Base-by-base conservation (phyloP, 2,329 filamentous ascomycete genomes). In the Westerdykella ornata region DNA sequence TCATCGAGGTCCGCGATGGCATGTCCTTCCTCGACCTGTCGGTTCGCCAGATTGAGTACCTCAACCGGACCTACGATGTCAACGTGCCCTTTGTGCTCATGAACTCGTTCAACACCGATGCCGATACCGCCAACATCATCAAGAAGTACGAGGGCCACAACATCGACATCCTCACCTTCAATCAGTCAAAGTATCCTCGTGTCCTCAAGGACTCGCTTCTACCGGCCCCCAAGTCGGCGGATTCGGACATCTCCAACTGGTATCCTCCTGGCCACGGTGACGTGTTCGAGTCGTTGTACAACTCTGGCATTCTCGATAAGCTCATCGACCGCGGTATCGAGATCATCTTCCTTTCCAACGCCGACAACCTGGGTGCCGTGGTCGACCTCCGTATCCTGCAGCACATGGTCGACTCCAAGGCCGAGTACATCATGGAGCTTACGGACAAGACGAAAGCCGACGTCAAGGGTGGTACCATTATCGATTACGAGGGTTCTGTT, bases 101-200 rank as follows among this genome's bases (percentile, higher is more conserved):
- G 92, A 98, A 98, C 83, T 97, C 92, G 42, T 98, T 98, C 85
- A 98, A 98, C 81, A 98, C 92, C 67, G 89, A 98, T 69, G 81
- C 90, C 61, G 92, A 98, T 67, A 98, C 92, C 38, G 88, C 89
- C 49, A 88, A 88, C 72, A 98, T 98, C 73, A 98, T 98, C 77
- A 98, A 98, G 82, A 98, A 98, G 78, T 98, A 97, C 74, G 90
- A 98, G 76, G 92, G 92, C 52, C 92, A 98, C 81, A 96, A 96
- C 69, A 94, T 98, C 64, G 92, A 98, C 67, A 97, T 98, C 69
- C 78, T 97, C 68, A 97, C 92, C 68, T 98, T 98, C 83, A 98
- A 98, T 79, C 92, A 98, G 75, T 98, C 92, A 51, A 81, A 89
- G 61, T 98, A 97, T 77, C 92, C 92, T 56, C 86, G 92, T 78